Evolutionary conservation across 169 alveolate genomes (phyloP), one percentile per base, ranked within the genome.

Genomic region (Cytauxzoon felis): DNA sequence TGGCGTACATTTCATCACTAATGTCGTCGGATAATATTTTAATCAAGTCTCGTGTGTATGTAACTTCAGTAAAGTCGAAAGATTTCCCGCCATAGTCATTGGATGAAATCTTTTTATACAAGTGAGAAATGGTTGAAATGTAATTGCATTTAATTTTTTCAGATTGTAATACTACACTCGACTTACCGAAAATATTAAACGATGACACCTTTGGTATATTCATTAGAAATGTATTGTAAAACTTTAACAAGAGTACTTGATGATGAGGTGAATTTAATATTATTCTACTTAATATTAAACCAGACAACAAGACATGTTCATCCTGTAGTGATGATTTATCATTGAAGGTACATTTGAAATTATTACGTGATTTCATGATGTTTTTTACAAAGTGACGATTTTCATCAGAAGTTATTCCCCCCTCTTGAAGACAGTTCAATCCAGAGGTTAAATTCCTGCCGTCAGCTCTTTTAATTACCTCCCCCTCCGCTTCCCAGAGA

Each of bases 111-210:
- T 59, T 54, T 5, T 43, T 32, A 9, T 59, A 59, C 5, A 26
- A 27, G 21, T 59, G 64, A 0, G 69, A 33, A 18, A 59, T n/a
- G 18, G 69, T 43, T 59, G 69, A 59, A 9, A 59, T 13, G 4
- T 30, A 5, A 7, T 32, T 59, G n/a, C 30, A 30, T 26, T 57
- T 40, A 21, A 3, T 45, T 8, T 33, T 59, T 59, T 59, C 69
- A 11, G 69, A 59, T 49, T 42, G 69, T 2, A 59, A 24, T 26
- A 33, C 30, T 13, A 57, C 11, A 16, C 59, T 9, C 4, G 69
- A 33, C 43, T 59, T 59, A 4, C 69, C 69, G 40, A 59, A 59
- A 18, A 59, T 16, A n/a, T 54, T 33, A 26, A 59, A 59, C 47
- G 69, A 59, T 13, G 65, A 5, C 16, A n/a, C 13, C 29, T 59